These are phyloP conservation scores for Lepiota venenata DNA, from an alignment of 768 basidiomycete species.

Conservation along the genomic window DNA sequence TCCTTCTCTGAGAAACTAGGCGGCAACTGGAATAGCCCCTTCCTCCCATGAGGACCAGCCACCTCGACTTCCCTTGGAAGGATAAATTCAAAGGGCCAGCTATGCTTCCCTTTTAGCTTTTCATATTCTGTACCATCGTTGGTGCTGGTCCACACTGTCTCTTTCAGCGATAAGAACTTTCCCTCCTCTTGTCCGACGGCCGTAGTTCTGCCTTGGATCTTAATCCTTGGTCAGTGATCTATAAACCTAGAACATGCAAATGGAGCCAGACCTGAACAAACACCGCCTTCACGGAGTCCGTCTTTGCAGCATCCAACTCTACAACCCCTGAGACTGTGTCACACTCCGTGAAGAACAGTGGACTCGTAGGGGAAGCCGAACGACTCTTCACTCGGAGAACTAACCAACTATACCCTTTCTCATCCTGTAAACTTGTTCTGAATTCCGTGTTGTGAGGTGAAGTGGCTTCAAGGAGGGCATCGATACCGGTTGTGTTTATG, in stretches of 20 bases:
- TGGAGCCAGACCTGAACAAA: constrained; percentile 41
- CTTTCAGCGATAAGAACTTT: constrained; percentile 39
- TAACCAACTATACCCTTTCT: constrained; percentile 46
- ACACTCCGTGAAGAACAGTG: constrained; percentile 45
- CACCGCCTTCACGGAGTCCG: constrained; percentile 43
- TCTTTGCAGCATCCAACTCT: constrained; percentile 45
- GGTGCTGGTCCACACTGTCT: constrained; percentile 38
- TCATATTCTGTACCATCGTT: constrained; percentile 13
- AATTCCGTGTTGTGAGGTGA: constrained; percentile 26
- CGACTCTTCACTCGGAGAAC: constrained; percentile 45
- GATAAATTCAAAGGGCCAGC: constrained; percentile 45
- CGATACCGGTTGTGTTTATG: not conserved
- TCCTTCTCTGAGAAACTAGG: constrained; percentile 54
- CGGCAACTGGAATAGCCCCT: constrained; percentile 39
- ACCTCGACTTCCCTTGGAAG: constrained; percentile 42
- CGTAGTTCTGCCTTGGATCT: constrained; percentile 48
- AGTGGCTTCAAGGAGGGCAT: not conserved
- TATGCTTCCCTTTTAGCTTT: constrained; percentile 41
- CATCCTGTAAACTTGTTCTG: constrained; percentile 37
- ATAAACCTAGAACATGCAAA: not conserved
- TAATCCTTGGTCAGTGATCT: not conserved
- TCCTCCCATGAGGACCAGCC: constrained; percentile 27
- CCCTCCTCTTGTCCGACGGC: constrained; percentile 54
- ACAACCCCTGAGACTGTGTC: constrained; percentile 50
- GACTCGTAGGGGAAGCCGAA: constrained; percentile 30